phyloP scores from a whole-genome alignment of 352 stramenopile genomes.

The Plasmopara muralis region DNA sequence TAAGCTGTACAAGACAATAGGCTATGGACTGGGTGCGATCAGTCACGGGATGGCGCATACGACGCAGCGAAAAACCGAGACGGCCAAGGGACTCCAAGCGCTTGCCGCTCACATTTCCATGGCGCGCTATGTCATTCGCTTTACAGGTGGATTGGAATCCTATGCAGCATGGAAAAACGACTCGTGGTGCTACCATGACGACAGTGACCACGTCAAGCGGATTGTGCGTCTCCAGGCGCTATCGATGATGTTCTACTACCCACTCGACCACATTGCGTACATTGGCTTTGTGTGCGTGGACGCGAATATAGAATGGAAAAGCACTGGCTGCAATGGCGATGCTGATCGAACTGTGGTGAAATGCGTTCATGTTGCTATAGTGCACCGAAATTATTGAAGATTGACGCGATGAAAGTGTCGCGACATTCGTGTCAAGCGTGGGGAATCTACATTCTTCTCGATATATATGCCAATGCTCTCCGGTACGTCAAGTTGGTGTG shows the following conservation, averaged over 20 bases:
- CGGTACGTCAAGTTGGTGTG: conserved; percentile 29
- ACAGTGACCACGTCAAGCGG: conserved; percentile 48
- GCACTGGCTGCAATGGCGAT: too few relatives aligned
- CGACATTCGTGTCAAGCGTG: conserved; percentile 66
- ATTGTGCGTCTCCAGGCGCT: conserved; percentile 64
- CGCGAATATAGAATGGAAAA: too few relatives aligned
- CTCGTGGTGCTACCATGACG: conserved; percentile 72
- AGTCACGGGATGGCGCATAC: conserved; percentile 48
- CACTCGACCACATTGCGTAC: conserved; percentile 80
- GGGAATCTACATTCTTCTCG: conserved; percentile 67
- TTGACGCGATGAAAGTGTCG: conserved; percentile 66
- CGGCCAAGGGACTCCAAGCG: conserved; percentile 46
- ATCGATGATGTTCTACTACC: conserved; percentile 83
- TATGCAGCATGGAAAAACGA: conserved; percentile 69
- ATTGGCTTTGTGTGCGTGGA: conserved; percentile 67
- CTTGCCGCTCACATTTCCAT: conserved; percentile 70
- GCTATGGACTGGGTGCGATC: conserved; percentile 52
- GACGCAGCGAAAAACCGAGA: conserved; percentile 43
- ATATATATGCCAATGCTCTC: conserved; percentile 71
- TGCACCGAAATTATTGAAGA: conserved; percentile 63
- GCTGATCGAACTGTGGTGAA: too few relatives aligned
- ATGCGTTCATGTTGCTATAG: conserved; percentile 19
- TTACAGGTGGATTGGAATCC: conserved; percentile 66
- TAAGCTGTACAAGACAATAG: conserved; percentile 83
- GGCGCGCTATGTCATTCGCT: conserved; percentile 73